Conservation (phyloP, 495 filamentous ascomycete genomes). For the Podospora comata region DNA sequence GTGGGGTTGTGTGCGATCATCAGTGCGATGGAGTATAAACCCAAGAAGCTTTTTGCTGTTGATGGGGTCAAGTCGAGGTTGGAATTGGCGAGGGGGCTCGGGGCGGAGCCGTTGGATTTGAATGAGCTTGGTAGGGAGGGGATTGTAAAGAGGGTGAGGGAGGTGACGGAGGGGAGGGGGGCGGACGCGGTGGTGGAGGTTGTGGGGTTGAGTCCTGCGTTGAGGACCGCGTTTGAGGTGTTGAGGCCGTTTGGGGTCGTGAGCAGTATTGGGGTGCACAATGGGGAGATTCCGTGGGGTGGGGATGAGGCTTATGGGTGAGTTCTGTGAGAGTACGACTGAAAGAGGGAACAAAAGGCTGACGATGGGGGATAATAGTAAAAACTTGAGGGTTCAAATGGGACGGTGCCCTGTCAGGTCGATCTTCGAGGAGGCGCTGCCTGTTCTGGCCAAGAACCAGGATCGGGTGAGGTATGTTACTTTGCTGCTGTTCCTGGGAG, state of each 20-base stretch:
- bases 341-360: not conserved
- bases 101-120: conserved; percentile 87
- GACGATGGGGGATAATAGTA: conserved; percentile 39
- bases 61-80: conserved; percentile 78
- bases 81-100: conserved; percentile 69
- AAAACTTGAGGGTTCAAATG: conserved; percentile 91
- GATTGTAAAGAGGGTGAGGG: conserved; percentile 66
- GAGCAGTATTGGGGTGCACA: conserved; percentile 88
- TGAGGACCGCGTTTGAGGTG: conserved; percentile 80
- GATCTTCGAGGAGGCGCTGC: conserved; percentile 74
- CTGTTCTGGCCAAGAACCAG: conserved; percentile 77
- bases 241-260: conserved; percentile 85
- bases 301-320: conserved; percentile 76
- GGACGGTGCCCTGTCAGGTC: conserved; percentile 88
- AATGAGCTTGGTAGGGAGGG: conserved; percentile 56
- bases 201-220: conserved; percentile 78
- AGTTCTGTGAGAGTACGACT: conserved; percentile 13
- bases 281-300: conserved; percentile 83
- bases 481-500: not conserved
- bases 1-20: conserved; percentile 86
- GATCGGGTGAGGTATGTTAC: conserved; percentile 69
- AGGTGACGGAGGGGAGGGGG: conserved; percentile 77
- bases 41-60: conserved; percentile 79
- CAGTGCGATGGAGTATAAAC: conserved; percentile 74
- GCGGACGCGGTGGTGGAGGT: conserved; percentile 92